These are phyloP conservation scores for Botrytis deweyae DNA, from an alignment of 2,329 filamentous ascomycete genomes.

Conservation along the genomic window DNA sequence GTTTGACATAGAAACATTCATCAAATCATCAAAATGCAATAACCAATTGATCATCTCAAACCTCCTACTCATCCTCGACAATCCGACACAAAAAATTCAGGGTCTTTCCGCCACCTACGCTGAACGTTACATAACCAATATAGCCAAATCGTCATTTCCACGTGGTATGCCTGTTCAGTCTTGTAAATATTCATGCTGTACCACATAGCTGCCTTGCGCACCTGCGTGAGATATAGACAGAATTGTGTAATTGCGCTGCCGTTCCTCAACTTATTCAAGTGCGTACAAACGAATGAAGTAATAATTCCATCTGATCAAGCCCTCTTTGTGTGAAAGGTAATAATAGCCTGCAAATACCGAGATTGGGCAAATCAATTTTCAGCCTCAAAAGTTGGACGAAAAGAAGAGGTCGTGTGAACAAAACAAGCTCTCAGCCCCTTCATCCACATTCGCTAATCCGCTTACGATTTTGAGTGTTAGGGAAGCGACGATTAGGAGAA, in stretches of 20 bases:
- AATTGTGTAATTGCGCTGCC: background rate
- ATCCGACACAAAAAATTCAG: background rate
- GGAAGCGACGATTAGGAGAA: conserved; percentile 2
- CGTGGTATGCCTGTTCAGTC: conserved; percentile 16
- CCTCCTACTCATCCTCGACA: background rate
- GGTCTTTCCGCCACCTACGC: conserved; percentile 11
- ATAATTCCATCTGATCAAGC: background rate
- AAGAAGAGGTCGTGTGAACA: conserved; percentile 11
- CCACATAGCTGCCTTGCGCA: background rate
- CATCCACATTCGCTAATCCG: conserved; percentile 9
- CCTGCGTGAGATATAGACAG: background rate
- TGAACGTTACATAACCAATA: background rate
- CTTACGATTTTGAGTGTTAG: background rate
- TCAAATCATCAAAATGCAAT: background rate
- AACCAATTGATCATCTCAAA: background rate
- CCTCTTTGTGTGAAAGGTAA: background rate
- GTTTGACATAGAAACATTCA: background rate
- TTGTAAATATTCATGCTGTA: background rate
- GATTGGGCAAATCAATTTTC: background rate
- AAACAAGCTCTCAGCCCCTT: conserved; percentile 5
- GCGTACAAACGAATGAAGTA: background rate
- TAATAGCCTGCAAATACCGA: background rate
- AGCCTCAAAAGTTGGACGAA: background rate
- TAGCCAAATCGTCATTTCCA: conserved; percentile 21
- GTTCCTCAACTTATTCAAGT: background rate